These are phyloP conservation scores for Cupressus sempervirens DNA, from an alignment of 75 land plant species.

Conservation along the genomic window DNA sequence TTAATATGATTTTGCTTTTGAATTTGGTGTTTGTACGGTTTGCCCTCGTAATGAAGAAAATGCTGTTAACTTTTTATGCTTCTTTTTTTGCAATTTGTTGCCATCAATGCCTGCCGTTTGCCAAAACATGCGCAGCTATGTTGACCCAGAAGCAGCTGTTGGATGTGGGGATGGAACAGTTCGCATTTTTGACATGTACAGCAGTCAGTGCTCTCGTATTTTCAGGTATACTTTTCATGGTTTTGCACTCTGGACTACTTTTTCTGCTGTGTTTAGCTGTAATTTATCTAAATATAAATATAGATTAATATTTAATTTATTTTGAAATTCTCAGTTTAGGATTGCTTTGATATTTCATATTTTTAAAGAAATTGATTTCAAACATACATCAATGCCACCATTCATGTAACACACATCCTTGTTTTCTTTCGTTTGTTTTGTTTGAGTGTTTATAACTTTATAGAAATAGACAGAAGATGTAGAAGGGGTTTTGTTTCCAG, in stretches of 20 bases:
- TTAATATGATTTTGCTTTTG: background rate
- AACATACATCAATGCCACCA: background rate
- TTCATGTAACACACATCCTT: too few relatives aligned
- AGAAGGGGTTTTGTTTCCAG: too few relatives aligned
- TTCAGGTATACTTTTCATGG: conserved; percentile 48
- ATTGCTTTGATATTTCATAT: background rate
- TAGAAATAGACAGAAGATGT: too few relatives aligned
- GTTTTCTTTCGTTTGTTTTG: too few relatives aligned
- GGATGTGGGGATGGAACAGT: conserved; percentile 91
- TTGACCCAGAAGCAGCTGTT: conserved; percentile 87
- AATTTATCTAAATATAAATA: background rate
- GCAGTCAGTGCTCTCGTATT: conserved; percentile 66
- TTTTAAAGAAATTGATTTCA: background rate
- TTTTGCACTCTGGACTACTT: background rate
- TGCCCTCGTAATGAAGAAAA: background rate
- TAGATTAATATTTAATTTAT: background rate
- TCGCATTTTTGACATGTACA: conserved; percentile 89
- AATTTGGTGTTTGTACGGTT: background rate
- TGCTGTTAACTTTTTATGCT: background rate
- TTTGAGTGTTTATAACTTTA: too few relatives aligned
- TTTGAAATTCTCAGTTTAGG: background rate
- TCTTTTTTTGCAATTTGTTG: background rate
- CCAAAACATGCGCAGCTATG: conserved; percentile 35
- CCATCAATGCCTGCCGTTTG: background rate
- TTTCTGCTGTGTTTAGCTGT: background rate